Base-by-base conservation (phyloP, 108 stramenopile species). In the Cyclotella cryptica region DNA sequence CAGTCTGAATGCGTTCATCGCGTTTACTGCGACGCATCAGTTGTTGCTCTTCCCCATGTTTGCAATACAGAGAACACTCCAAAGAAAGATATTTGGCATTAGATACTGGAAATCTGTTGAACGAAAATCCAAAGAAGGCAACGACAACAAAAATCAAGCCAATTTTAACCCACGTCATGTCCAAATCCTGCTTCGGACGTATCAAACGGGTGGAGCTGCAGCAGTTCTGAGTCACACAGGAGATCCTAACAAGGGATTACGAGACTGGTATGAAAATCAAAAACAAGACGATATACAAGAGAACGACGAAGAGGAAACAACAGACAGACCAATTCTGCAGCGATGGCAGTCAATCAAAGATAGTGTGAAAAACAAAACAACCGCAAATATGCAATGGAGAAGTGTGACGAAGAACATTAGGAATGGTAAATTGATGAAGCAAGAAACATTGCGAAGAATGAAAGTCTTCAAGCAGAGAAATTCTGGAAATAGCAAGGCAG, bases 131-230 rank as follows among this genome's bases (percentile, higher is more conserved):
- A 84, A 83, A 58, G 78, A 74, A 3, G 49, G 45, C 9, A 58
- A 19, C 30, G 71, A 62, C 39, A 26, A 71, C 35, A 57, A 71
- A 46, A 57, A 75, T 41, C 64, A 77, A 30, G 62, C 68, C 17
- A 65, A 59, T 27, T 85, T 85, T 57, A 81, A 85, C 41, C 79
- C 76, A 49, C 69, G 78, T 4, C 78, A 85, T 49, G 80, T 85
- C 1, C 84, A 85, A 68, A 60, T 64, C 1, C 59, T 85, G 35
- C 64, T 85, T 18, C 63, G 80, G 27, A 85, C 80, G 8, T 80
- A 81, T 49, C 76, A 80, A 60, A 78, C 80, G 14, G 78, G 68
- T 27, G 80, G 76, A 0, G 74, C 84, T 39, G 84, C 76, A 9
- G 80, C 78, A 19, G 71, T 81, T 21, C 44, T 80, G 12, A 72